phyloP scores from a whole-genome alignment of 2,329 filamentous ascomycete genomes.

The Alternaria burnsii region DNA sequence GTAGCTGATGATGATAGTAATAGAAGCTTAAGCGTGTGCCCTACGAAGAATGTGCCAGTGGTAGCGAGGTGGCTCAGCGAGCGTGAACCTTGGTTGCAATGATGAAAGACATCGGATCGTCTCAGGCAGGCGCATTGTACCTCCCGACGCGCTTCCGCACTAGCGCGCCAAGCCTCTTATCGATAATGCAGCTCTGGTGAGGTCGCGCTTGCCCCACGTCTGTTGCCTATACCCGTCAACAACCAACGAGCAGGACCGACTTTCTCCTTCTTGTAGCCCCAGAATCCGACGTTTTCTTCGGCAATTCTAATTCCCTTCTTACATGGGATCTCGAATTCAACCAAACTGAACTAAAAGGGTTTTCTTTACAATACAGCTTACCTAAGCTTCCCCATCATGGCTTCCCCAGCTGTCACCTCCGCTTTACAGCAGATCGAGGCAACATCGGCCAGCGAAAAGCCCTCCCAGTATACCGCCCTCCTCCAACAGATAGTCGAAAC shows the following conservation, averaged over 20 bases:
- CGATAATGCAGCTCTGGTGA: conserved; percentile 21
- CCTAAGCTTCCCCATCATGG: conserved; percentile 50
- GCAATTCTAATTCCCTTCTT: not conserved
- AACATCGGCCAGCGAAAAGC: conserved; percentile 59
- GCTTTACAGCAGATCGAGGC: conserved; percentile 61
- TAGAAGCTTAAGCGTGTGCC: not conserved
- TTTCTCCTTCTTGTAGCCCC: not conserved
- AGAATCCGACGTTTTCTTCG: not conserved
- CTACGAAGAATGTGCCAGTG: conserved; percentile 3
- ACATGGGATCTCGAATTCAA: not conserved
- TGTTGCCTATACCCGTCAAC: conserved; percentile 17
- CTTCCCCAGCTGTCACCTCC: conserved; percentile 59
- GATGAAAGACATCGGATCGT: conserved; percentile 19
- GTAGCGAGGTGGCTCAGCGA: conserved; percentile 10
- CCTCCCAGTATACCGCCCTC: conserved; percentile 65
- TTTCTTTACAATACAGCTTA: not conserved
- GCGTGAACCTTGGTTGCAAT: not conserved
- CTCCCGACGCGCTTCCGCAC: conserved; percentile 20
- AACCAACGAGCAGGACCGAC: not conserved
- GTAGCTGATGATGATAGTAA: not conserved
- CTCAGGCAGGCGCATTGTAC: conserved; percentile 14
- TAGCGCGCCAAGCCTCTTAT: conserved; percentile 33
- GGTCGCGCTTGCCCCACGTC: conserved; percentile 18
- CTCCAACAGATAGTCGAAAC: conserved; percentile 64
- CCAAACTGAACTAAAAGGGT: not conserved